Conservation (phyloP, 306 rosid genomes). For the Ammopiptanthus mongolicus region DNA sequence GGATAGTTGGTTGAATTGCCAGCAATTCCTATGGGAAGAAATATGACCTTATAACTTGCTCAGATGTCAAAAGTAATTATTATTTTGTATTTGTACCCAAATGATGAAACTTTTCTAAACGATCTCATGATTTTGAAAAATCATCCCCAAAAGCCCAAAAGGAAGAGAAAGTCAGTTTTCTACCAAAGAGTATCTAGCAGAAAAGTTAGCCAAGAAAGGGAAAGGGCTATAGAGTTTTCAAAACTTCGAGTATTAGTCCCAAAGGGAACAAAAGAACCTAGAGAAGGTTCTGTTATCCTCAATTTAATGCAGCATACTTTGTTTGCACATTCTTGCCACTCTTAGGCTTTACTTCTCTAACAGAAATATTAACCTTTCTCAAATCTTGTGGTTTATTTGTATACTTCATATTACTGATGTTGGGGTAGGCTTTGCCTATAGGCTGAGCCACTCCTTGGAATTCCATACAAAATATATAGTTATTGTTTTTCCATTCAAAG, state of each 20-base stretch:
- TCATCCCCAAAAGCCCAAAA: conserved; percentile 37
- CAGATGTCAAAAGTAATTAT: conserved; percentile 28
- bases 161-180: conserved; percentile 35
- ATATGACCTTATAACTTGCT: conserved; percentile 22
- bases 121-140: conserved; percentile 44
- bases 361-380: conserved; percentile 28
- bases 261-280: conserved; percentile 25
- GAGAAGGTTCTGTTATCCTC: conserved; percentile 28
- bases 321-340: conserved; percentile 37
- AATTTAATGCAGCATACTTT: conserved; percentile 46
- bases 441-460: conserved; percentile 20
- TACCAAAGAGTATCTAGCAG: conserved; percentile 32
- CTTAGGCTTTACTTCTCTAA: conserved; percentile 38
- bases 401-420: conserved; percentile 14
- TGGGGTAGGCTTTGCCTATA: background rate
- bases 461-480: conserved; percentile 27
- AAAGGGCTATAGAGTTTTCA: conserved; percentile 34
- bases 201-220: conserved; percentile 45
- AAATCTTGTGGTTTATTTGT: conserved; percentile 24
- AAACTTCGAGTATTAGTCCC: conserved; percentile 16
- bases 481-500: background rate
- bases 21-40: conserved; percentile 31
- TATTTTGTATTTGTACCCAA: conserved; percentile 30
- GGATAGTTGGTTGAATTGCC: conserved; percentile 25
- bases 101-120: conserved; percentile 53